A percentile compares a stretch with the other conserved stretches of the same genome.
Conservation (phyloP, 441 rosid species). For the Brassica balearica region DNA sequence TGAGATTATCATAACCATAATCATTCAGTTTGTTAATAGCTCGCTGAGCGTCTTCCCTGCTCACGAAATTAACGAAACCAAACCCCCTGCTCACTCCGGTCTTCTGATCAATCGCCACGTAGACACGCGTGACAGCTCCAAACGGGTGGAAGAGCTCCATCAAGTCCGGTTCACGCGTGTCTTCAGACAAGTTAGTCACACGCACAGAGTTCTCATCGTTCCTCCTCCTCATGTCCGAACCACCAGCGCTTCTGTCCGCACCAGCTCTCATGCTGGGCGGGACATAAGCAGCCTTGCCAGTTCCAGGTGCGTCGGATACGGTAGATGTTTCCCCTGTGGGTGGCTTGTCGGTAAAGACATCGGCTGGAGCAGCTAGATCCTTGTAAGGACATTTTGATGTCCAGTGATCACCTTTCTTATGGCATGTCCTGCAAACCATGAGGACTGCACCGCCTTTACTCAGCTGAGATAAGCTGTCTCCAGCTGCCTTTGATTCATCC, state of each 20-base stretch:
- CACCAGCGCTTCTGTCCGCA: conserved; percentile 53
- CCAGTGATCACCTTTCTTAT: conserved; percentile 82
- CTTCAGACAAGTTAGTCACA: conserved; percentile 70
- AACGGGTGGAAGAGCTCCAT: conserved; percentile 69
- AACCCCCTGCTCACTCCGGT: conserved; percentile 75
- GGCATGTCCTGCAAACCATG: conserved; percentile 75
- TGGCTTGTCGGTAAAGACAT: conserved; percentile 59
- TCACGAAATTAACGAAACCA: conserved; percentile 71
- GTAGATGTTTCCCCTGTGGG: conserved; percentile 49
- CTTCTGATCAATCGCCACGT: conserved; percentile 72
- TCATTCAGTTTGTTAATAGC: conserved; percentile 75
- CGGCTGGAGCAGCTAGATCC: conserved; percentile 64
- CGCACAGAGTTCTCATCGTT: conserved; percentile 75
- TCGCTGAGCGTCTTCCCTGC: conserved; percentile 67
- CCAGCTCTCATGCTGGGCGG: conserved; percentile 71
- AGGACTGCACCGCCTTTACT: conserved; percentile 71
- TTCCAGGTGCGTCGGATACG: conserved; percentile 48
- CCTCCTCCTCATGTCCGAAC: conserved; percentile 73
- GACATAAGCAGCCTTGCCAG: conserved; percentile 61
- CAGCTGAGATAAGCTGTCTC: conserved; percentile 59
- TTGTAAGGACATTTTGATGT: conserved; percentile 76
- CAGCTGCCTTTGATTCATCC: conserved; percentile 56
- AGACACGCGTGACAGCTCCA: conserved; percentile 65
- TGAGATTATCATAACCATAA: conserved; percentile 74
- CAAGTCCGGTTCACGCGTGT: conserved; percentile 70